Base-by-base conservation (phyloP, 129 eudicot species). In the Artemisia tridentata region DNA sequence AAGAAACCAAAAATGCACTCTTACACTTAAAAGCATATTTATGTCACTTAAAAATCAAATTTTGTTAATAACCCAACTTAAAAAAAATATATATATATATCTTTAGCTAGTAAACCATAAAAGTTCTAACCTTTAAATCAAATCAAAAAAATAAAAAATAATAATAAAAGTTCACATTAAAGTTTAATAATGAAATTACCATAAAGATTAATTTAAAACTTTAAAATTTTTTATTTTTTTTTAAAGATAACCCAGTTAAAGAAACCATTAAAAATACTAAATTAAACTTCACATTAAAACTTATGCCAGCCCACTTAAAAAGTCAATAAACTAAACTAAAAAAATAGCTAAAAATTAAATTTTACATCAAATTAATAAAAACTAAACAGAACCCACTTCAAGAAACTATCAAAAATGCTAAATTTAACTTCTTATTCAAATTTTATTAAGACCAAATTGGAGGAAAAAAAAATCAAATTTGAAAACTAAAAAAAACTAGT, bases 1-100 rank as follows among this genome's bases (percentile, higher is more conserved):
- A 43, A 61, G 60, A 77, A 77, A 62, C 47, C 14, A 38, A 12
- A 47, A 69, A 49, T 59, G 69, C 7, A 67, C 49, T 21, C 49
- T 51, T n/a, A n/a, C 17, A 45, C 55, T 68, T 34, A 6, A 34
- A 34, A 34, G 41, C 41, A 34, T 34, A 6, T 34, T 34, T 34
- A 5, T 34, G 8, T 5, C 41, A 34, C 8, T 34, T 5, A 34
- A 38, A 38, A 38, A 38, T 7, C 45, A 38, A 38, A 38, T 7
- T 38, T 7, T 38, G 45, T 38, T 38, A 1, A 1, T 38, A 38
- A 34, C 43, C 43, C 43, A 34, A 34, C 1, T 34, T 9, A 5
- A 34, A 34, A 34, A 7, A 38, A 11, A 38, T n/a, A n/a, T n/a
- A n/a, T n/a, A n/a, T n/a, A n/a, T n/a, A 38, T 29, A 4, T 29